Evolutionary conservation across 2,329 filamentous ascomycete genomes (phyloP).

Genomic region (Ophiobolus disseminans): DNA sequence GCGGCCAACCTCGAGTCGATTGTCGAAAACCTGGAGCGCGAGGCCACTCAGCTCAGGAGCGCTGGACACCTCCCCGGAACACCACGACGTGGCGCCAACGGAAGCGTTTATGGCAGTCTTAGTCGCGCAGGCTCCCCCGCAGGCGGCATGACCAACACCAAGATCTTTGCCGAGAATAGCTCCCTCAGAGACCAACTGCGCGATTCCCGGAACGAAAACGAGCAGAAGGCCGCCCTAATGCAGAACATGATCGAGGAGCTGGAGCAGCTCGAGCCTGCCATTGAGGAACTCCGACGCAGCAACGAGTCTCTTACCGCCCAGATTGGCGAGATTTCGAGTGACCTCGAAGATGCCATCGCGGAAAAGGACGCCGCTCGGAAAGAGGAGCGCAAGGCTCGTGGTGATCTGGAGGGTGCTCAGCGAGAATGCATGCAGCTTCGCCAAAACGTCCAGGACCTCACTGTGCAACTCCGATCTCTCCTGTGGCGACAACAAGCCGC

Average conservation of each 20-base stretch:
- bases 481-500: conserved; percentile 84
- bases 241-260: conserved; percentile 86
- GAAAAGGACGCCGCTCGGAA: conserved; percentile 82
- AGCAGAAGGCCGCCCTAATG: conserved; percentile 76
- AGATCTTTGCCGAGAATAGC: conserved; percentile 68
- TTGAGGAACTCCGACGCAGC: conserved; percentile 83
- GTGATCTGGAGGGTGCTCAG: conserved; percentile 67
- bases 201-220: conserved; percentile 74
- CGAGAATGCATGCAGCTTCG: conserved; percentile 79
- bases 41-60: conserved; percentile 54
- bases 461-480: conserved; percentile 87
- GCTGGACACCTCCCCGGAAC: conserved; percentile 55
- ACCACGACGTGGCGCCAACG: conserved; percentile 61
- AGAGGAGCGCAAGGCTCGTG: conserved; percentile 78
- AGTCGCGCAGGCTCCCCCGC: conserved; percentile 59
- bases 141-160: conserved; percentile 65
- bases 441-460: conserved; percentile 86
- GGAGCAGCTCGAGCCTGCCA: conserved; percentile 84
- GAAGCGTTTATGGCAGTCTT: conserved; percentile 58
- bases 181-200: conserved; percentile 74
- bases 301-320: conserved; percentile 81
- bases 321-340: conserved; percentile 76
- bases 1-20: conserved; percentile 70
- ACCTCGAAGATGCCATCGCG: conserved; percentile 81
- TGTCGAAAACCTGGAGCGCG: conserved; percentile 66